Base-by-base conservation (phyloP, 2,329 filamentous ascomycete genomes). In the Metarhizium rileyi region DNA sequence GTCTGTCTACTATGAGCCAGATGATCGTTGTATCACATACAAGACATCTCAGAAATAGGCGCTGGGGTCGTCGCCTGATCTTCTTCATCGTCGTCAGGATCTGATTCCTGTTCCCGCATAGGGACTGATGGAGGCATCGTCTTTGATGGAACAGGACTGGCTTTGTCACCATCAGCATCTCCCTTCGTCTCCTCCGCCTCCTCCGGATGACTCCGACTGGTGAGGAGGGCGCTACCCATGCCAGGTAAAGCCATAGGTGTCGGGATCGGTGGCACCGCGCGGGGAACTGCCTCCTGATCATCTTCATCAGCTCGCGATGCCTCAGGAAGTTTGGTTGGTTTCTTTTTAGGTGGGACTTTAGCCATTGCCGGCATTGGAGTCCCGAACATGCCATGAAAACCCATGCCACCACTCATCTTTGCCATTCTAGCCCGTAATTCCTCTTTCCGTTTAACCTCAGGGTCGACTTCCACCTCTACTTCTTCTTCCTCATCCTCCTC, bases 361-460 rank as follows among this genome's bases (percentile, higher is more conserved):
- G 69, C 66, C 23, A 85, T 77, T 16, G 83, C 78, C 64, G 89
- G 79, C 52, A 81, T 81, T 33, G 83, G 81, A 20, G 79, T 78
- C 18, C 87, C 88, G 65, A 95, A 94, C 83, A 97, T 93, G 59
- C 89, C 88, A 63, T 89, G 83, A 85, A 97, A 95, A 44, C 89
- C 89, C 88, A 95, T 95, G 22, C 91, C 91, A 49, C 91, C 91
- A 57, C 91, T 95, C 86, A 98, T 93, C 70, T 95, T 96, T 43
- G 93, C 93, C 89, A 98, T 98, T 59, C 93, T 83, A 53, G 93
- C 90, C 52, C 93, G 82, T 28, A 98, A 75, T 64, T 96, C 91
- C 68, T 95, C 83, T 63, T 85, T 87, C 47, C 90, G 84, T 57
- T 81, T 83, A 22, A 88, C 76, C 65, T 98, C 93, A 1, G 90